Conservation (phyloP, 441 rosid species). For the Syzygium malaccense region DNA sequence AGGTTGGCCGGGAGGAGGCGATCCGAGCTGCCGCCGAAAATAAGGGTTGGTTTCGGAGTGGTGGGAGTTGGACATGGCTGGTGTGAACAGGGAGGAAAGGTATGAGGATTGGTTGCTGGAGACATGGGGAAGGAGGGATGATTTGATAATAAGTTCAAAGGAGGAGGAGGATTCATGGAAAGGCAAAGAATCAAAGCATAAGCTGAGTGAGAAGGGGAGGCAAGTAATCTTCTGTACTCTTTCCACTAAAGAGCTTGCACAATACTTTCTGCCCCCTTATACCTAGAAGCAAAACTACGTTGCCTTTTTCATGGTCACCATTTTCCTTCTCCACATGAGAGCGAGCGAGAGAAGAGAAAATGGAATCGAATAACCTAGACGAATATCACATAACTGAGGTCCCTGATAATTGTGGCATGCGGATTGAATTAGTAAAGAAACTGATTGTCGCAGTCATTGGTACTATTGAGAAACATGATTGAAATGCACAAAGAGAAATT, state of each 20-base stretch:
- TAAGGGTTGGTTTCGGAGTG: rapidly evolving
- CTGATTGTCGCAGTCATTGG: neutral
- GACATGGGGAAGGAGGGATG: neutral
- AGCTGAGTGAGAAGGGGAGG: neutral
- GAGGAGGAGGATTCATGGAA: neutral
- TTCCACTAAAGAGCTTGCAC: neutral
- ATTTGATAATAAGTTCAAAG: neutral
- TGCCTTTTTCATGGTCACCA: neutral
- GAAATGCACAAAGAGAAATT: neutral
- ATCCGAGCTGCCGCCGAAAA: rapidly evolving
- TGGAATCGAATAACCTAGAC: neutral
- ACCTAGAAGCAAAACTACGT: neutral
- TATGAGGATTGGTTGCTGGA: neutral
- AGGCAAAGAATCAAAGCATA: neutral
- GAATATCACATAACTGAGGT: neutral
- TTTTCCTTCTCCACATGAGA: neutral
- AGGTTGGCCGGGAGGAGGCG: neutral
- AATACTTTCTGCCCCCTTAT: neutral
- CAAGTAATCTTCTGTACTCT: neutral
- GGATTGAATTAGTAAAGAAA: neutral
- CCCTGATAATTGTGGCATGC: neutral
- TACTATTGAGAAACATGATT: neutral
- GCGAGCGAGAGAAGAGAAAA: neutral
- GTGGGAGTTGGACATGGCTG: neutral
- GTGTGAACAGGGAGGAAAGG: neutral